Evolutionary conservation across 768 basidiomycete species (phyloP), one percentile per base, ranked within the genome.

Genomic region (Kwoniella sp.): DNA sequence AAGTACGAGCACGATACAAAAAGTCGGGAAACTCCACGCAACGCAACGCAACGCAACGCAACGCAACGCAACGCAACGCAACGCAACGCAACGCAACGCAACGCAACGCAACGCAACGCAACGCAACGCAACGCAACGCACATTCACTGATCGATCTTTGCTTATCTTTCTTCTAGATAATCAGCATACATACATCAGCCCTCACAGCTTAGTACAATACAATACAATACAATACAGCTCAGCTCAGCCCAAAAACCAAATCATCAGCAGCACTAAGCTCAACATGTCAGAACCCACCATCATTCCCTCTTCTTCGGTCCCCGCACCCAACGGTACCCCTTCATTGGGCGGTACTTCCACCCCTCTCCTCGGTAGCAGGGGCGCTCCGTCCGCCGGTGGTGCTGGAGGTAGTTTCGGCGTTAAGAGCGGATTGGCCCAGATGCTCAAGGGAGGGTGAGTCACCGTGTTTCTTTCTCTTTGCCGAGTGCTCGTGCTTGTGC

Each of bases 391-490:
- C 5, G 67, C 63, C 1, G 69, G 67, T 40, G 72, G 72, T 55
- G 68, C 71, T 21, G 70, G 68, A 25, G 80, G 78, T 2, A 78
- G 77, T 22, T 79, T 78, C 57, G 76, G 77, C 36, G 92, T 94
- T 74, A 94, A 94, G 81, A 90, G 90, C 24, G 93, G 92, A 63
- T 83, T 98, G 50, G 92, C 94, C 2, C 92, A 96, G 84, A 96
- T 98, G 94, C 84, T 96, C 74, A 96, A 96, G 86, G 68, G 70
- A 60, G 67, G 47, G 58, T 61, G 59, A 61, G 68, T 65, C 24
- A 22, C 8, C 13, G 33, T 27, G 13, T 5, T 33, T 22, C 30
- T 46, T n/a, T n/a, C n/a, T n/a, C n/a, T n/a, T n/a, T n/a, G n/a
- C n/a, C n/a, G n/a, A n/a, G n/a, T n/a, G 2, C 10, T 27, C 8